Evolutionary conservation across 2,329 filamentous ascomycete species (phyloP), one percentile per base, ranked within the genome.

Genomic region (Ustulina deusta): DNA sequence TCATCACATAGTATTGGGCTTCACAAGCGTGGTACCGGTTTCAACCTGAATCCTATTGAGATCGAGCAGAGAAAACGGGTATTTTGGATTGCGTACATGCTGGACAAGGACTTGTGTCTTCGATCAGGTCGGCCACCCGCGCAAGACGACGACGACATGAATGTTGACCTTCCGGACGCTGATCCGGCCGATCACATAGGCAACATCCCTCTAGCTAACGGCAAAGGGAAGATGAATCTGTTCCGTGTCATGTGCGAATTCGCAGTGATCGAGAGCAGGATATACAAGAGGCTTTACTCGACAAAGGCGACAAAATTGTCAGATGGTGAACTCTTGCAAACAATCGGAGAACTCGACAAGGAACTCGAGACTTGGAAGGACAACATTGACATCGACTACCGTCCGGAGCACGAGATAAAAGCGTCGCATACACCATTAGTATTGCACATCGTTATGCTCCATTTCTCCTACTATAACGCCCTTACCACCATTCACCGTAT

Each of bases 401-500:
- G 96, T n/a, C 96, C 96, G 0, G 96, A 98, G 79, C 90, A 97
- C 78, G 94, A 97, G 79, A 98, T 99, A 79, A 94, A 94, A 79
- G 93, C 93, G 0, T 92, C 91, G 0, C 93, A 97, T 78, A 97
- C 94, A 0, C 94, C 95, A 0, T 85, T 98, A n/a, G 94, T 98
- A 22, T 84, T 99, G 22, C 95, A 98, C 72, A 89, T 99, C 60
- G 94, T 97, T 68, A 93, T 97, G 78, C 83, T 99, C 65, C 96
- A 99, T 79, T 97, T 99, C 75, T 91, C 93, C 1, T 99, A 99
- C 80, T 98, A 98, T 83, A 99, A 99, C 79, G 97, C 94, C 75
- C 82, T 99, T 59, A 97, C 95, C 0, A 99, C 96, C 0, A 97
- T 99, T 71, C 96, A 99, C 79, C 93, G 96, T 59, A 99, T 98